Evolutionary conservation across 2,329 filamentous ascomycete genomes (phyloP).

Genomic region (Microdochium paspali): DNA sequence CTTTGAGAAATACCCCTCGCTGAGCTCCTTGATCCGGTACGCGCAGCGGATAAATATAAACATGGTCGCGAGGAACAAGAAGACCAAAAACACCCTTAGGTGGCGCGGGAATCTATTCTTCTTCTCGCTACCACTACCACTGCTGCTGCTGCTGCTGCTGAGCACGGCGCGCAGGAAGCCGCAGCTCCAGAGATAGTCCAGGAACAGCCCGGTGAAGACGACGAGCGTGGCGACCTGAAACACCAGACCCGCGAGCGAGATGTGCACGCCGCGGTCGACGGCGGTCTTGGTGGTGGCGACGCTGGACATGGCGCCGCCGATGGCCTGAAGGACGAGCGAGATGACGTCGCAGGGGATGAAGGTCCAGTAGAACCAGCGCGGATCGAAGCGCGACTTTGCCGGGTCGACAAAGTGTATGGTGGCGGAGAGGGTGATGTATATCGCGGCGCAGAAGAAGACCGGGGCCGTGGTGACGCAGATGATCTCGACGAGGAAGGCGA

Average conservation of each 20-base stretch:
- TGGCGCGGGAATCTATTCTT: conserved; percentile 14
- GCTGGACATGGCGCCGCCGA: conserved; percentile 46
- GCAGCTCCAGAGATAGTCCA: conserved; percentile 39
- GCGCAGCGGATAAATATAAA: conserved; percentile 55
- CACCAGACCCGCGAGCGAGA: conserved; percentile 55
- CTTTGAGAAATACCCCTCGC: conserved; percentile 50
- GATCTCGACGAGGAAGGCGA: conserved; percentile 56
- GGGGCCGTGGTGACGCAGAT: conserved; percentile 47
- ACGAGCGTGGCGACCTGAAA: conserved; percentile 50
- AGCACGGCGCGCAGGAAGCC: conserved; percentile 20
- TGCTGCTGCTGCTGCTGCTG: conserved; percentile 24
- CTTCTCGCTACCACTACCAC: conserved; percentile 21
- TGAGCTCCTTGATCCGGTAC: conserved; percentile 58
- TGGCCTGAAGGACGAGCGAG: conserved; percentile 50
- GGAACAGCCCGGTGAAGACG: conserved; percentile 39
- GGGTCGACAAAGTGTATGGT: conserved; percentile 22
- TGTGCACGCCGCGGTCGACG: conserved; percentile 37
- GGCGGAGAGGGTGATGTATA: conserved; percentile 46
- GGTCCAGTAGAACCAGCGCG: conserved; percentile 15
- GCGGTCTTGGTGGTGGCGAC: conserved; percentile 26
- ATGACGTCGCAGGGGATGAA: conserved; percentile 57
- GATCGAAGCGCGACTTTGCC: conserved; percentile 13
- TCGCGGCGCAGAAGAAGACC: conserved; percentile 51
- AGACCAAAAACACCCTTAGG: conserved; percentile 46
- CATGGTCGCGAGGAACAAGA: conserved; percentile 47